A percentile compares a stretch with the other conserved stretches of the same genome.
Conservation (phyloP, 257 asterid genomes). For the Rhazya stricta region DNA sequence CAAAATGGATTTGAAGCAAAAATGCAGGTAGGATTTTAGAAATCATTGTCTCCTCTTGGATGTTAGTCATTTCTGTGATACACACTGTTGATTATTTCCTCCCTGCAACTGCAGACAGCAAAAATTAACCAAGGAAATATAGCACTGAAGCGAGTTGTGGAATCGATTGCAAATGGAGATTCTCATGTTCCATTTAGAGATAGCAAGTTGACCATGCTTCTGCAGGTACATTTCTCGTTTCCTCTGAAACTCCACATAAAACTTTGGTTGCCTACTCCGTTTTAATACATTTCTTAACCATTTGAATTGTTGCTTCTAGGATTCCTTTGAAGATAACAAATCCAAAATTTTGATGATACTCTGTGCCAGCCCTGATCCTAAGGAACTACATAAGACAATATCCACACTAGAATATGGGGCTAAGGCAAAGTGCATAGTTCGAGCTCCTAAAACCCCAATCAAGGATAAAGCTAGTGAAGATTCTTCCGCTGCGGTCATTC, state of each 20-base stretch:
- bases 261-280: neutral
- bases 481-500: conserved; percentile 56
- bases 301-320: conserved; percentile 37
- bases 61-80: neutral
- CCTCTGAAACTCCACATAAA: neutral
- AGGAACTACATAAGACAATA: conserved; percentile 84
- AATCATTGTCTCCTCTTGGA: neutral
- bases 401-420: conserved; percentile 95
- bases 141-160: conserved; percentile 88
- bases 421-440: conserved; percentile 87
- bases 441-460: conserved; percentile 69
- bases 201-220: conserved; percentile 98
- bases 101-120: conserved; percentile 54
- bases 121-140: conserved; percentile 92
- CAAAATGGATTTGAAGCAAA: conserved; percentile 87
- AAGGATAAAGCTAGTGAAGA: conserved; percentile 75
- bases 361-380: conserved; percentile 93
- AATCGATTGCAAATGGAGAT: conserved; percentile 94
- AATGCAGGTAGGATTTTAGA: conserved; percentile 54
- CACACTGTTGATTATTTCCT: conserved; percentile 4
- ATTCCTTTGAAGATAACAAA: conserved; percentile 88
- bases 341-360: conserved; percentile 90
- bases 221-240: conserved; percentile 51
- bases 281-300: conserved; percentile 7
- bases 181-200: conserved; percentile 97